Conservation (phyloP, 2,329 filamentous ascomycete genomes). For the Aspergillus brunneoviolaceus region DNA sequence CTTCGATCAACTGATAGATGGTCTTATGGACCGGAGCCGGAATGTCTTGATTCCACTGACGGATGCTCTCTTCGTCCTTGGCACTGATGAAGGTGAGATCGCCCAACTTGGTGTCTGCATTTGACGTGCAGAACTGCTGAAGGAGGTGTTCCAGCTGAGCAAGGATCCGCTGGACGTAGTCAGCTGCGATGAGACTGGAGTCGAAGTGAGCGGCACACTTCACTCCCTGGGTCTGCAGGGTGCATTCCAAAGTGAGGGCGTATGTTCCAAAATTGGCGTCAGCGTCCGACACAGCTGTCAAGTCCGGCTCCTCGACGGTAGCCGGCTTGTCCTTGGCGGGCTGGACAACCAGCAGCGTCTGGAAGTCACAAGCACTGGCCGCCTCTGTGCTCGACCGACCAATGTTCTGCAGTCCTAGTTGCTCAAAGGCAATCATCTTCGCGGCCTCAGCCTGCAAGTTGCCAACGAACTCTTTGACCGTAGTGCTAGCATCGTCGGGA, state of each 20-base stretch:
- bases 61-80: slow-evolving; percentile 13
- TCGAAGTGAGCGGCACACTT: slow-evolving; percentile 13
- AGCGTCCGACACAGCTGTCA: slow-evolving; percentile 7
- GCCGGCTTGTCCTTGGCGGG: slow-evolving; percentile 5
- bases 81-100: slow-evolving; percentile 11
- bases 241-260: slow-evolving; percentile 14
- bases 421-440: slow-evolving; percentile 11
- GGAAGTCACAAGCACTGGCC: slow-evolving; percentile 9
- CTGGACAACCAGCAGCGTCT: slow-evolving; percentile 11
- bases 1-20: slow-evolving; percentile 12
- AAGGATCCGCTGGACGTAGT: slow-evolving; percentile 10
- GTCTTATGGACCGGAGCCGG: slow-evolving; percentile 5
- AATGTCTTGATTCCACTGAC: slow-evolving; percentile 12
- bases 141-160: slow-evolving; percentile 13
- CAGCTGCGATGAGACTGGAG: slow-evolving; percentile 6
- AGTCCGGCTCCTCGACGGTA: neutral
- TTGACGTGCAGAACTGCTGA: slow-evolving; percentile 6
- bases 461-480: slow-evolving; percentile 4
- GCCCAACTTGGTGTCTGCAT: slow-evolving; percentile 5
- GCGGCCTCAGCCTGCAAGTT: slow-evolving; percentile 6
- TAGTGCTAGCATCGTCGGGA: neutral
- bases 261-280: slow-evolving; percentile 15
- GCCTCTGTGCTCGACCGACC: neutral
- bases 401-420: slow-evolving; percentile 13
- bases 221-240: slow-evolving; percentile 5